Evolutionary conservation across 2,329 filamentous ascomycete species (phyloP), one percentile per base, ranked within the genome.

Genomic region (Monilinia fructicola): DNA sequence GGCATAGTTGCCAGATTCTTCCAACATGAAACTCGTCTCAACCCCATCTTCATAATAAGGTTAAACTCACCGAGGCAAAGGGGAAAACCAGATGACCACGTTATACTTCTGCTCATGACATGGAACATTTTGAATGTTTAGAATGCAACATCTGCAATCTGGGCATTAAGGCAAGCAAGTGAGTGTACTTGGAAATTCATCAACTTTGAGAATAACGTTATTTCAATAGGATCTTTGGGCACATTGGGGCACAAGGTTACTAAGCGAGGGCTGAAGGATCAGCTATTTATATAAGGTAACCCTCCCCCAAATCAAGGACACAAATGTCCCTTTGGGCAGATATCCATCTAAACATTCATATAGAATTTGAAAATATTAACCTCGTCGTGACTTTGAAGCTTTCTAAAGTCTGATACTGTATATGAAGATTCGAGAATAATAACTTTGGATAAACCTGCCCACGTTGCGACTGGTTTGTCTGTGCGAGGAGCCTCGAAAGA

Each of bases 21-120:
- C 31, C 31, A 35, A 35, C 31, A 35, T 59, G 42, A 59, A 59
- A 59, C 56, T 59, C 42, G 56, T 59, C 56, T 59, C 42, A 59
- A 48, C 56, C 56, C 42, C 42, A 35, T 35, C 26, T 16, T 59
- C 42, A 59, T 23, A 31, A 46, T 35, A 35, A 35, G 4, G 31
- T 35, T 35, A 4, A 35, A 35, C 31, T 35, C 14, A 59, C 40
- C 56, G 28, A 59, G 56, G 56, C 26, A 59, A 35, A 5, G 21
- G 21, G 1, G 26, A 35, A 44, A 23, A 35, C 31, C 31, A 54
- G 18, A 38, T 38, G 53, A 31, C 12, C n/a, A 48, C 7, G 9
- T 14, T 48, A 23, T 35, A 16, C 2, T 59, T 23, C 56, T 48
- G 28, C 12, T 18, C 5, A 4, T 35, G 4, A 35, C 3, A 48